Percentiles rank a stretch among this genome's conserved stretches.
Conservation (phyloP, 1,139 yeast genomes). For the Kodamaea sp. region DNA sequence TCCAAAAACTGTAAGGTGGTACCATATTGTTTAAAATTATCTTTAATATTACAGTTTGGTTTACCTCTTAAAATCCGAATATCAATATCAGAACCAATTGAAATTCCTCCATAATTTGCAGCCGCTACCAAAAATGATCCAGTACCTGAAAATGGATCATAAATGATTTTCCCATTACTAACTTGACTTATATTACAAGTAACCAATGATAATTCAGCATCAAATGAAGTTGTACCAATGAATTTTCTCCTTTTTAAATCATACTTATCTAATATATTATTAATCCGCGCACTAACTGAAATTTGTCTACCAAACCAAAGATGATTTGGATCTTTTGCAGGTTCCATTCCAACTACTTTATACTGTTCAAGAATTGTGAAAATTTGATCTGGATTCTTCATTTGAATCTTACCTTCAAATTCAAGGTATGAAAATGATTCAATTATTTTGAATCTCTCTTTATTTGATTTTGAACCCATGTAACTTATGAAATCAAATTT, state of each 20-base stretch:
- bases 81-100: conserved; percentile 90
- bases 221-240: conserved; percentile 96
- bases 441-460: conserved; percentile 58
- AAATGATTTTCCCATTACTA: conserved; percentile 59
- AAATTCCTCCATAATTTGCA: conserved; percentile 76
- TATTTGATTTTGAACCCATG: conserved; percentile 51
- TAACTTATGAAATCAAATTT: conserved; percentile 79
- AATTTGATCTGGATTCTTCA: conserved; percentile 73
- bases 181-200: conserved; percentile 86
- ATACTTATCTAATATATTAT: conserved; percentile 64
- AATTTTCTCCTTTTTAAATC: conserved; percentile 81
- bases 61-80: conserved; percentile 81
- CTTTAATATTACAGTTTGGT: conserved; percentile 43
- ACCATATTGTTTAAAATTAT: conserved; percentile 75
- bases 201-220: conserved; percentile 78
- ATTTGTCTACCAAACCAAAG: conserved; percentile 78
- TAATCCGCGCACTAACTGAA: conserved; percentile 58
- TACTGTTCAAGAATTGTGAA: conserved; percentile 79
- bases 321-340: conserved; percentile 50
- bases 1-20: conserved; percentile 62
- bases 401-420: conserved; percentile 70
- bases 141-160: conserved; percentile 96
- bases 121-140: conserved; percentile 93
- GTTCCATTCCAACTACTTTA: conserved; percentile 45
- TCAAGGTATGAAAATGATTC: conserved; percentile 69